These are phyloP conservation scores for Bipolaris zeicola DNA, from an alignment of 2,329 filamentous ascomycete species.

Conservation along the genomic window DNA sequence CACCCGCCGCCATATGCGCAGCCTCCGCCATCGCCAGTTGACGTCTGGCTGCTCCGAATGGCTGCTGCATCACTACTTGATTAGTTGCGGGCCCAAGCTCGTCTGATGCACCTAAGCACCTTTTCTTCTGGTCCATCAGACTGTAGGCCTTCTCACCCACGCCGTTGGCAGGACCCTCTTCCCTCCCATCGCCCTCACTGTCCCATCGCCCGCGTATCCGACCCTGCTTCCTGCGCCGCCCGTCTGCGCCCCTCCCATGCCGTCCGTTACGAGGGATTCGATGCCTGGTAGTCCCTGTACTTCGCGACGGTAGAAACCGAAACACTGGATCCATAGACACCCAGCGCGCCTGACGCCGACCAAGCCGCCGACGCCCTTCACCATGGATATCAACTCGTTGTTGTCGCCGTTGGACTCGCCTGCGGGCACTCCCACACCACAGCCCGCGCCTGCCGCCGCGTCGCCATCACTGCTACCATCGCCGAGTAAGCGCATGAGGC, in stretches of 20 bases:
- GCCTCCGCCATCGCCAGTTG: not conserved
- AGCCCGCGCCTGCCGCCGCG: conserved; percentile 31
- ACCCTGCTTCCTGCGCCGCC: conserved; percentile 15
- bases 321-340: not conserved
- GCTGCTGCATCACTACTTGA: conserved; percentile 28
- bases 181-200: conserved; percentile 22
- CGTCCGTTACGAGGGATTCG: conserved; percentile 22
- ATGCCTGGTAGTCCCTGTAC: conserved; percentile 21
- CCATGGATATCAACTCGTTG: conserved; percentile 58
- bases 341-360: conserved; percentile 8
- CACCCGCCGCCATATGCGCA: conserved; percentile 2
- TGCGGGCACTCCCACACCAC: conserved; percentile 44
- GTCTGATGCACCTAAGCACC: conserved; percentile 24
- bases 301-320: conserved; percentile 20
- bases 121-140: conserved; percentile 28
- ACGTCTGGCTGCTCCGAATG: conserved; percentile 10
- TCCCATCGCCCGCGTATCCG: conserved; percentile 14
- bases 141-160: conserved; percentile 16
- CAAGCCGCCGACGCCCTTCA: not conserved
- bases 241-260: conserved; percentile 29
- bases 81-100: conserved; percentile 34
- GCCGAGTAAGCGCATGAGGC: conserved; percentile 38
- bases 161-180: conserved; percentile 16
- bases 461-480: conserved; percentile 38
- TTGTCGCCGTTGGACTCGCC: conserved; percentile 56